Conservation (phyloP, 805 yeast species). For the Pichia occidentalis region DNA sequence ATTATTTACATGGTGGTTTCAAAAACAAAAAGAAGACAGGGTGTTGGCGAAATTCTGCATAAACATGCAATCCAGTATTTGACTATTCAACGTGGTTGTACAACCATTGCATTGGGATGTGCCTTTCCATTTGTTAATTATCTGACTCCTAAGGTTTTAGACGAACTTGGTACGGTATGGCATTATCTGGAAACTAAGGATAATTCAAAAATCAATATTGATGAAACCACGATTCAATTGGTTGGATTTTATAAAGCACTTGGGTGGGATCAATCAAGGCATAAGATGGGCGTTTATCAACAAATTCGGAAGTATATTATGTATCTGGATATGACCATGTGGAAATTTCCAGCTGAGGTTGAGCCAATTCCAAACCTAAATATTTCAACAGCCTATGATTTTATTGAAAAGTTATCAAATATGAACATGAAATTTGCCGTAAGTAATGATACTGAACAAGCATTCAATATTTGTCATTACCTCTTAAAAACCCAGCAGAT, state of each 20-base stretch:
- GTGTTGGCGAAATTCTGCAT: slow-evolving; percentile 50
- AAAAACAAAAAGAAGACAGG: slow-evolving; percentile 45
- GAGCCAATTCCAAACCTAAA: background rate
- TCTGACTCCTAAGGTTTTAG: slow-evolving; percentile 8
- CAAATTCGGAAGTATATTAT: slow-evolving; percentile 28
- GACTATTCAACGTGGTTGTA: slow-evolving; percentile 36
- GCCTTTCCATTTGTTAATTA: slow-evolving; percentile 37
- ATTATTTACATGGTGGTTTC: slow-evolving; percentile 46
- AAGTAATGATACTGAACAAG: slow-evolving; percentile 35
- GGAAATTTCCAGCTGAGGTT: slow-evolving; percentile 41
- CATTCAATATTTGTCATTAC: slow-evolving; percentile 32
- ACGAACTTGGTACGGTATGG: slow-evolving; percentile 15
- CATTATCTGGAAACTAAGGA: slow-evolving; percentile 12
- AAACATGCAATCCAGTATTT: slow-evolving; percentile 46
- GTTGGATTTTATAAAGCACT: slow-evolving; percentile 32
- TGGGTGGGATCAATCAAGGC: slow-evolving; percentile 35
- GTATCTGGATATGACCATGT: slow-evolving; percentile 36
- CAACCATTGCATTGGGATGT: slow-evolving; percentile 36
- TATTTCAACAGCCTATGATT: slow-evolving; percentile 25
- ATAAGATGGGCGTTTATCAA: slow-evolving; percentile 9
- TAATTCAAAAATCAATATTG: slow-evolving; percentile 8
- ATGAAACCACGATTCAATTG: slow-evolving; percentile 9
- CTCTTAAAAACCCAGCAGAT: slow-evolving; percentile 21
- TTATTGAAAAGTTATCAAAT: slow-evolving; percentile 47
- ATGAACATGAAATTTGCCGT: slow-evolving; percentile 53